These are phyloP conservation scores for Dorcoceras hygrometricum DNA, from an alignment of 257 asterid genomes.

Conservation along the genomic window DNA sequence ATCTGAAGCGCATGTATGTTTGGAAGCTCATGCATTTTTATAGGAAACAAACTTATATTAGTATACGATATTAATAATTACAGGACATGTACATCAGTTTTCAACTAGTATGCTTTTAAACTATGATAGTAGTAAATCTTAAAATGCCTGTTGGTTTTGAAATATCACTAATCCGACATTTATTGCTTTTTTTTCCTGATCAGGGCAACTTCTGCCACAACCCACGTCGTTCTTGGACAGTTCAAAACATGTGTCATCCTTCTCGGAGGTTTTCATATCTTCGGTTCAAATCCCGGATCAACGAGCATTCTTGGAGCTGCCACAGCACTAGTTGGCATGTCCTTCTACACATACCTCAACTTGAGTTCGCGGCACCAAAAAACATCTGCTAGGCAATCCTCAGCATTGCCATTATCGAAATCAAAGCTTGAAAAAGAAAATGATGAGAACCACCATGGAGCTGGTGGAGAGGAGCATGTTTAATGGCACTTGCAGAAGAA, in stretches of 20 bases:
- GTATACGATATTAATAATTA: no score
- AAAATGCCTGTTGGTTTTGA: background rate
- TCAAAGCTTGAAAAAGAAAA: slow-evolving; percentile 79
- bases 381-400: slow-evolving; percentile 34
- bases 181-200: background rate
- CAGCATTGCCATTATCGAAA: slow-evolving; percentile 62
- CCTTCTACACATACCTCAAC: slow-evolving; percentile 82
- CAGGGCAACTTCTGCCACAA: slow-evolving; percentile 96
- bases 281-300: slow-evolving; percentile 86
- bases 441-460: slow-evolving; percentile 40
- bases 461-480: slow-evolving; percentile 56
- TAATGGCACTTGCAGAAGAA: slow-evolving; percentile 24
- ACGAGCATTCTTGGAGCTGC: slow-evolving; percentile 81
- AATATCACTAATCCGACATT: background rate
- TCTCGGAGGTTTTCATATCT: slow-evolving; percentile 77
- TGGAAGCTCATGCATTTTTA: no score
- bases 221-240: slow-evolving; percentile 96
- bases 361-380: slow-evolving; percentile 57
- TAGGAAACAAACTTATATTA: no score
- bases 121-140: no score
- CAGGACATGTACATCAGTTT: no score
- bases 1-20: no score
- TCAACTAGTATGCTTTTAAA: no score
- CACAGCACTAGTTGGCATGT: slow-evolving; percentile 80
- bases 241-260: slow-evolving; percentile 93